A percentile compares a stretch with the other conserved stretches of the same genome.
Evolutionary conservation across 1,284 basidiomycete genomes (phyloP).

Genomic region (Heterobasidion parviporum): DNA sequence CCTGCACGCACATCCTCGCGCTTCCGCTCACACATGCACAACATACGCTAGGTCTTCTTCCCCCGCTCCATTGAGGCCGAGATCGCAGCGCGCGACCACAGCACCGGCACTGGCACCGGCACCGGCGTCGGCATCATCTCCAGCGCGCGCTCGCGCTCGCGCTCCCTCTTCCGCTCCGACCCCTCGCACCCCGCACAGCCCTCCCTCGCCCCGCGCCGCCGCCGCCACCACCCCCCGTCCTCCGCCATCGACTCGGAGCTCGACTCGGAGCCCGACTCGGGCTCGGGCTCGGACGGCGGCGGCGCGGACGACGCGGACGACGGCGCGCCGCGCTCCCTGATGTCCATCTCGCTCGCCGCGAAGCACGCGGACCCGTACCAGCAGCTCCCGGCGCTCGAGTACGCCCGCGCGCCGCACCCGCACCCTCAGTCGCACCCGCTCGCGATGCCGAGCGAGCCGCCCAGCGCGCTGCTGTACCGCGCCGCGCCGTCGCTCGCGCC

Average conservation of each 20-base stretch:
- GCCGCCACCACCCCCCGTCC: neutral
- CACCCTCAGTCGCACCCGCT: neutral
- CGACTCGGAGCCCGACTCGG: too few relatives aligned
- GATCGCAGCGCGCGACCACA: slow-evolving; percentile 5
- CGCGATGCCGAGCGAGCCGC: neutral
- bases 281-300: too few relatives aligned
- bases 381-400: too few relatives aligned
- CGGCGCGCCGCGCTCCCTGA: too few relatives aligned
- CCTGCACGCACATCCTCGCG: neutral
- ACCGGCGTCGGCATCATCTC: too few relatives aligned
- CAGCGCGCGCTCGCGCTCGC: neutral
- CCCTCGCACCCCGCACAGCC: neutral
- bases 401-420: neutral
- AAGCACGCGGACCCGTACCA: neutral
- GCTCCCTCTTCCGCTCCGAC: slow-evolving; percentile 4
- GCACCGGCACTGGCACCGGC: neutral
- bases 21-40: neutral
- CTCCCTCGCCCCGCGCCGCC: neutral
- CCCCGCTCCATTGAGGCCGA: slow-evolving; percentile 63
- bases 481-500: neutral
- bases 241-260: neutral
- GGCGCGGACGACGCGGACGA: too few relatives aligned
- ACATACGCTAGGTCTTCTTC: slow-evolving; percentile 66
- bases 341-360: neutral
- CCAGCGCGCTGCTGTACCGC: neutral